Conservation (phyloP, 768 basidiomycete species). For the Daedaleopsis sinensis region DNA sequence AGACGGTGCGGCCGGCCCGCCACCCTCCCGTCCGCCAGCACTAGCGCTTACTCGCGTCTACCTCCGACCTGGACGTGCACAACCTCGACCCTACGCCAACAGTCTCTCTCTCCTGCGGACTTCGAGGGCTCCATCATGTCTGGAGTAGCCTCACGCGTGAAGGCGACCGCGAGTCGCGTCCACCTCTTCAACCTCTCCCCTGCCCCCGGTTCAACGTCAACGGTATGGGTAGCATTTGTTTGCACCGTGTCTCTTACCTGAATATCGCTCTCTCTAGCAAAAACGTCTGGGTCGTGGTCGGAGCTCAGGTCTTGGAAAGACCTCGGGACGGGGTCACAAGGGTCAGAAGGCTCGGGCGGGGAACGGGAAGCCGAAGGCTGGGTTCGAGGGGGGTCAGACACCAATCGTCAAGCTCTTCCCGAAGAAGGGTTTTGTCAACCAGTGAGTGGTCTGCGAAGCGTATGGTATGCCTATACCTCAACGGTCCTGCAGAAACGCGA, state of each 20-base stretch:
- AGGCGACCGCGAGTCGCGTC: conserved; percentile 47
- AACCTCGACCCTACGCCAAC: neutral
- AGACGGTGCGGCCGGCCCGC: too few species aligned
- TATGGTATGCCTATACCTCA: neutral
- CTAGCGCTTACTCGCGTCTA: too few species aligned
- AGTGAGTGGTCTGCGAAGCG: conserved; percentile 52
- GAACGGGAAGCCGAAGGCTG: conserved; percentile 74
- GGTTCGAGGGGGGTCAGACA: conserved; percentile 98
- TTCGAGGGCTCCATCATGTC: conserved; percentile 32
- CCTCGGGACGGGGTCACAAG: conserved; percentile 92
- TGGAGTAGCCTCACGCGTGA: conserved; percentile 34
- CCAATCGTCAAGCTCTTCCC: conserved; percentile 89
- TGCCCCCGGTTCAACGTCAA: conserved; percentile 69
- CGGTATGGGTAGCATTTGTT: conserved; percentile 42
- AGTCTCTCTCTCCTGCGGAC: neutral
- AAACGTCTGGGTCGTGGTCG: conserved; percentile 95
- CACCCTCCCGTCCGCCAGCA: too few species aligned
- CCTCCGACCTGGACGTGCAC: too few species aligned
- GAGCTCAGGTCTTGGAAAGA: conserved; percentile 89
- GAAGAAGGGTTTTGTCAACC: conserved; percentile 92
- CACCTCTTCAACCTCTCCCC: conserved; percentile 73
- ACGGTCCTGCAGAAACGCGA: conserved; percentile 56
- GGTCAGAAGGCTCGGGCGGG: conserved; percentile 95
- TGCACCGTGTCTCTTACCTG: neutral
- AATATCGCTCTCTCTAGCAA: conserved; percentile 52